Evolutionary conservation across 176 grass and related monocot species (phyloP).

Genomic region (Pharus latifolius): DNA sequence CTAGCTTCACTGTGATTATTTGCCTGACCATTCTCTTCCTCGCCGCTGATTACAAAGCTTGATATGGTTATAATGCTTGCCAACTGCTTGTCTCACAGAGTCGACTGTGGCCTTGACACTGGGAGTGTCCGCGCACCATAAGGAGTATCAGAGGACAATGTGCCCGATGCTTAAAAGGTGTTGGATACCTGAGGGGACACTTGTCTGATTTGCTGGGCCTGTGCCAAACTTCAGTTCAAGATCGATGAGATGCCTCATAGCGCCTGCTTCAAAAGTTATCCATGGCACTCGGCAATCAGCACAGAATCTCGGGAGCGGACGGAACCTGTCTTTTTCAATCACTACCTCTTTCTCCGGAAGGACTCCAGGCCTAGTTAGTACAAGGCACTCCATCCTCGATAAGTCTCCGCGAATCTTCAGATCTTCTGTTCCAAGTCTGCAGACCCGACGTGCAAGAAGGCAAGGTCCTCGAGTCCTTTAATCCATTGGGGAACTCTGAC

Average conservation of each 20-base stretch:
- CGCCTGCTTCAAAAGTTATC: neutral
- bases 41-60: neutral
- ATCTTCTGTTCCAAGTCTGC: neutral
- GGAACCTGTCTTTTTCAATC: neutral
- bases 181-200: neutral
- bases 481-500: neutral
- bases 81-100: neutral
- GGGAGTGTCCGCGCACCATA: too few species aligned
- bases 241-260: neutral
- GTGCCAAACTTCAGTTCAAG: neutral
- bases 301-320: neutral
- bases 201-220: neutral
- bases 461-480: neutral
- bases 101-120: neutral
- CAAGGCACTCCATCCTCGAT: neutral
- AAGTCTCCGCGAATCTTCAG: neutral
- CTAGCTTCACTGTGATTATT: too few species aligned
- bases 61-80: neutral
- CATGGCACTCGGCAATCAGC: neutral
- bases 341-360: neutral
- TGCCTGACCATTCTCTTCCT: too few species aligned
- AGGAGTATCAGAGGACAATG: neutral
- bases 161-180: neutral
- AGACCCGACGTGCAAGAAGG: neutral
- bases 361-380: neutral